These are phyloP conservation scores for Stentor coeruleus DNA, from an alignment of 73 alveolate species.

Conservation along the genomic window DNA sequence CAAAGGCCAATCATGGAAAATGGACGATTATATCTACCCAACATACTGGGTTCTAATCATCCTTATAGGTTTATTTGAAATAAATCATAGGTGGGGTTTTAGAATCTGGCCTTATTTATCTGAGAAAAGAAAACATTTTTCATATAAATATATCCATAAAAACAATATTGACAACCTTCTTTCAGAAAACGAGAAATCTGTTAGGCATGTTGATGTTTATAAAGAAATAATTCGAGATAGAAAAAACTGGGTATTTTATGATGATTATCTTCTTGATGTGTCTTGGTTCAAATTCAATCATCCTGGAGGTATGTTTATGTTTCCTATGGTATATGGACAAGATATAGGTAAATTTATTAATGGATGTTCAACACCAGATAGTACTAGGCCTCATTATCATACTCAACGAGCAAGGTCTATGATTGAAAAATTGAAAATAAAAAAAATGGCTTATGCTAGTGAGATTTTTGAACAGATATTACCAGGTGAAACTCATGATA, in stretches of 20 bases:
- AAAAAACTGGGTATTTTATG: conserved; percentile 10
- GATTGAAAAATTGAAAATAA: neutral
- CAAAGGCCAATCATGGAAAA: neutral
- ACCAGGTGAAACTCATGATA: neutral
- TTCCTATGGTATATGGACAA: neutral
- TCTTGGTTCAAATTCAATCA: neutral
- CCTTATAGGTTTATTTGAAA: neutral
- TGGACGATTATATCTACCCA: neutral
- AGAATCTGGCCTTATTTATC: too few relatives aligned
- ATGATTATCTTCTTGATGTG: neutral
- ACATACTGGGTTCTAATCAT: neutral
- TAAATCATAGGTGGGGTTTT: neutral
- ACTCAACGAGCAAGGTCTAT: neutral
- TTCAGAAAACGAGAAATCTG: too few relatives aligned
- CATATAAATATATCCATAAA: too few relatives aligned
- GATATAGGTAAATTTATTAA: conserved; percentile 2
- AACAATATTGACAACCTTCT: too few relatives aligned
- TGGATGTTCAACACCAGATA: neutral
- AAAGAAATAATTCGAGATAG: neutral
- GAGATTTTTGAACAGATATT: neutral
- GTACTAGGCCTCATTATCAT: neutral
- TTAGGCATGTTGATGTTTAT: neutral
- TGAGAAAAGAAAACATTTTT: too few relatives aligned
- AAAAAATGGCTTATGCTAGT: neutral
- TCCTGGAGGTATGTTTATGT: neutral